These are phyloP conservation scores for Pyrenula aspistea DNA, from an alignment of 495 filamentous ascomycete species.

Conservation along the genomic window DNA sequence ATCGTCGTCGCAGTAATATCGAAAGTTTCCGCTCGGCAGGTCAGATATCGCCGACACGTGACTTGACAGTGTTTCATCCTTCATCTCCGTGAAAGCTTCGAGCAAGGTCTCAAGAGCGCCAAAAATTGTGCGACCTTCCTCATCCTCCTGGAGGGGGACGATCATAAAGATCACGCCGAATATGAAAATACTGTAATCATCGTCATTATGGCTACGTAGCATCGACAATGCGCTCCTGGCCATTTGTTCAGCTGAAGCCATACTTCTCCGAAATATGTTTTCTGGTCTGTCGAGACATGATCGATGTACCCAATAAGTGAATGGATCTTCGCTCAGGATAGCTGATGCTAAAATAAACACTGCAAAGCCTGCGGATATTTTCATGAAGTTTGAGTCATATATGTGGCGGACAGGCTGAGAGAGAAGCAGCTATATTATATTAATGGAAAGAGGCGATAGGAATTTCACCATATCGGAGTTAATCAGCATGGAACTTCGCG, in stretches of 20 bases:
- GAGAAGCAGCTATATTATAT: background rate
- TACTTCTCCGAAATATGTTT: background rate
- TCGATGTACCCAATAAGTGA: background rate
- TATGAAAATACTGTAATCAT: background rate
- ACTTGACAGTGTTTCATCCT: background rate
- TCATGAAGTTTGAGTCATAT: background rate
- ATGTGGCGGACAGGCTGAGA: background rate
- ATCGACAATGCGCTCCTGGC: background rate
- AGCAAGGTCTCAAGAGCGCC: background rate
- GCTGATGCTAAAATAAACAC: background rate
- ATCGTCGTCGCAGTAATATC: background rate
- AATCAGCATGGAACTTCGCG: background rate
- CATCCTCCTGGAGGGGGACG: background rate
- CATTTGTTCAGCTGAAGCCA: background rate
- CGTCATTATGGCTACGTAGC: background rate
- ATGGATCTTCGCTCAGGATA: background rate
- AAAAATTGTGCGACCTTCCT: background rate
- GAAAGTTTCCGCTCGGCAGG: background rate
- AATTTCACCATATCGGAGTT: background rate
- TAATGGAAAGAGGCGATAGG: background rate
- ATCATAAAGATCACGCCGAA: background rate
- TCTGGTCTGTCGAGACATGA: background rate
- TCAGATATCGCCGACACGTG: too few relatives aligned
- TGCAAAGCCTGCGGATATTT: background rate
- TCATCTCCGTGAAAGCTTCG: background rate